A percentile compares a stretch with the other conserved stretches of the same genome.
Evolutionary conservation across 164 flowering plant species (phyloP).

Genomic region (Vitis labrusca): DNA sequence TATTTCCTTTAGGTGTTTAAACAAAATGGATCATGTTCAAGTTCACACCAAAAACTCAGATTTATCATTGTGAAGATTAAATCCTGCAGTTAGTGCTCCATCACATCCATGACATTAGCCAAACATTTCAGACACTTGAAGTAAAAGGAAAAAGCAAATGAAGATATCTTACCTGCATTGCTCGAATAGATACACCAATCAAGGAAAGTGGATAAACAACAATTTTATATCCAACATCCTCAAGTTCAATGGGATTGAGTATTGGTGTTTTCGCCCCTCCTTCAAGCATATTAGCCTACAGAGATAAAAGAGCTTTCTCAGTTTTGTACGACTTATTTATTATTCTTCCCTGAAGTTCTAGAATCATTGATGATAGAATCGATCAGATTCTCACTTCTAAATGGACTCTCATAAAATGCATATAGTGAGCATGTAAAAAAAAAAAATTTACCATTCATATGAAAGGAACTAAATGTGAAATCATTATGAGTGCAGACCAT

Average conservation of each 20-base stretch:
- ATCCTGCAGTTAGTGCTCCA: too few relatives aligned
- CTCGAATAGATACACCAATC: conserved; percentile 85
- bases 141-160: neutral
- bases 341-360: neutral
- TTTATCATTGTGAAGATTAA: too few relatives aligned
- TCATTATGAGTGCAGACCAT: too few relatives aligned
- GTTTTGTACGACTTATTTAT: neutral
- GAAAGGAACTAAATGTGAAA: too few relatives aligned
- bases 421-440: too few relatives aligned
- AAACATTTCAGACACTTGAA: neutral
- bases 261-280: conserved; percentile 98
- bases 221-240: conserved; percentile 78
- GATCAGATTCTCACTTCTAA: too few relatives aligned
- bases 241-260: conserved; percentile 77
- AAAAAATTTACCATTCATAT: too few relatives aligned
- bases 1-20: too few relatives aligned
- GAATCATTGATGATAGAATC: neutral
- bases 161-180: conserved; percentile 71
- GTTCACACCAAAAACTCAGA: too few relatives aligned
- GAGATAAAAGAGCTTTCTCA: conserved; percentile 8
- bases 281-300: conserved; percentile 98
- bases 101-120: neutral
- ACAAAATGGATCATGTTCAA: too few relatives aligned
- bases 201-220: conserved; percentile 90
- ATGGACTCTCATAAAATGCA: too few relatives aligned